Evolutionary conservation across 2,329 filamentous ascomycete species (phyloP), one percentile per base, ranked within the genome.

Genomic region (Arthrinium phaeospermum): DNA sequence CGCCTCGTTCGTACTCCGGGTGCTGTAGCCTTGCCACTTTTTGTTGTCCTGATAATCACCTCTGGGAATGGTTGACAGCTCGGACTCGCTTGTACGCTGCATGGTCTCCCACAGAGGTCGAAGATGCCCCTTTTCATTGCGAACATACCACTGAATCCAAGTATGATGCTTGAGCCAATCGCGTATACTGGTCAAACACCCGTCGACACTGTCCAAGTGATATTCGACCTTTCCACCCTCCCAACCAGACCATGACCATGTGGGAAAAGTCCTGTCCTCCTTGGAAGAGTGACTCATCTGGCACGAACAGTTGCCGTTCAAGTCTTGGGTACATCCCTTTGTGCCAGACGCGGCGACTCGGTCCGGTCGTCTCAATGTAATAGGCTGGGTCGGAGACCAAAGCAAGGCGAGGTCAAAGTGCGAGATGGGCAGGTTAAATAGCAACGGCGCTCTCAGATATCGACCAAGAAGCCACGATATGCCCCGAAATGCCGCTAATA

Each of bases 81-180:
- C 44, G 53, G 16, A 34, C 47, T 67, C 44, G 71, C 41, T 22
- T 64, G 70, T 10, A 49, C 13, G 34, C 72, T 68, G 47, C 30
- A 41, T 37, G 6, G 46, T 70, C 44, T 80, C 72, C 81, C 79
- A 81, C 0, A 82, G 47, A 1, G 74, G 79, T 22, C 79, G 70
- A 12, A 82, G 68, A 44, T 79, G 75, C 0, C 81, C 80, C 53
- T 78, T 72, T 4, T 76, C 78, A 69, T 82, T 80, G 22, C 81
- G 74, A 2, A 82, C 78, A 47, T 78, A 79, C 80, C 80, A 83
- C 8, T 74, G 69, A 45, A 83, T 83, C 82, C 81, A 83, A 0
- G 82, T 83, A 57, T 79, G 81, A 3, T 75, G 68, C 22, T 73
- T 73, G 8, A 83, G 75, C 81, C 82, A 83, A n/a, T 80, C 76